Evolutionary conservation across 2,329 filamentous ascomycete species (phyloP).

Genomic region (Pseudocercospora pini-densiflorae): DNA sequence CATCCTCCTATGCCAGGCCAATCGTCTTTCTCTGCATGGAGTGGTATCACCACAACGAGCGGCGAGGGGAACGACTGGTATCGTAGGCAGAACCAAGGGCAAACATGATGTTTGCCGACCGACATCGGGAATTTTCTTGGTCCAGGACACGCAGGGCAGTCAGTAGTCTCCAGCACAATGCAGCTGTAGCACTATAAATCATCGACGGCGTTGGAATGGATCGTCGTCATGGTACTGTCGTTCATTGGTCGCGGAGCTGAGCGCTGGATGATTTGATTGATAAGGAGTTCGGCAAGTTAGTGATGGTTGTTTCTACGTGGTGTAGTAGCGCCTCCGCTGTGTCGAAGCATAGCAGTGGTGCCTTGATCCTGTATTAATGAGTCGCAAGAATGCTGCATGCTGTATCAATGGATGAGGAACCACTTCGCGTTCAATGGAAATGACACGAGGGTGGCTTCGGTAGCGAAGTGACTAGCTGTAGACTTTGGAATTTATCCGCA

Average conservation of each 20-base stretch:
- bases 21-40: slow-evolving; percentile 17
- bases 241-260: no score
- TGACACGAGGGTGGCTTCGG: neutral
- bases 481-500: neutral
- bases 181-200: neutral
- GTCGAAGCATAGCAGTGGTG: neutral
- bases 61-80: slow-evolving; percentile 27
- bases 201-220: neutral
- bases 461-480: neutral
- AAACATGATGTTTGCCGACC: slow-evolving; percentile 14
- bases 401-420: neutral
- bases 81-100: slow-evolving; percentile 24
- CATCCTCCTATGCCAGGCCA: slow-evolving; percentile 25
- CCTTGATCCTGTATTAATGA: neutral
- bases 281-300: neutral
- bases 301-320: neutral
- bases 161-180: neutral
- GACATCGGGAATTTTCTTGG: neutral
- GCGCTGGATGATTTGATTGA: neutral
- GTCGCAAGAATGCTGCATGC: neutral
- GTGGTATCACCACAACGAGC: slow-evolving; percentile 21
- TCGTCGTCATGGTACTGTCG: neutral
- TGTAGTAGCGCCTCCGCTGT: neutral
- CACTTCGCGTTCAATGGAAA: neutral
- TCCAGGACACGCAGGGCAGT: neutral